These are phyloP conservation scores for Xylaria sp. DNA, from an alignment of 2,329 filamentous ascomycete genomes.

Conservation along the genomic window DNA sequence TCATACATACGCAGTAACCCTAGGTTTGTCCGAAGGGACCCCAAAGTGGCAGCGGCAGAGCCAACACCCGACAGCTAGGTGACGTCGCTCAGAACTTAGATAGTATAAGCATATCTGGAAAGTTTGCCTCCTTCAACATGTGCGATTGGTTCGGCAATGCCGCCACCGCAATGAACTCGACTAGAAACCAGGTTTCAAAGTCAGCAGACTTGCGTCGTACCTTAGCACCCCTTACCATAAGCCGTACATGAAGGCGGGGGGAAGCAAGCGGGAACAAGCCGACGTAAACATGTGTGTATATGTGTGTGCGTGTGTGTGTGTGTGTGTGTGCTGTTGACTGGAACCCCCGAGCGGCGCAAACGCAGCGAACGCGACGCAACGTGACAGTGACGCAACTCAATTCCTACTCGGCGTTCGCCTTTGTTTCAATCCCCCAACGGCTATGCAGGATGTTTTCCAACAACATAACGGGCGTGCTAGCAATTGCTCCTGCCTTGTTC, in stretches of 20 bases:
- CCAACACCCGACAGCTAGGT: conserved; percentile 7
- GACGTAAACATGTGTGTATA: neutral
- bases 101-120: neutral
- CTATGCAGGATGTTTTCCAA: conserved; percentile 4
- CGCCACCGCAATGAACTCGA: conserved; percentile 15
- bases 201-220: neutral
- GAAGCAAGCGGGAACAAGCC: neutral
- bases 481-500: too few relatives aligned
- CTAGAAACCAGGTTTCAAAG: conserved; percentile 6
- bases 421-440: conserved; percentile 24
- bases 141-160: conserved; percentile 21
- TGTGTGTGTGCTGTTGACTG: neutral
- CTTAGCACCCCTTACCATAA: neutral
- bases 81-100: conserved; percentile 6
- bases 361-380: neutral
- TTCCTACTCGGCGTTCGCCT: conserved; percentile 27
- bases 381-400: conserved; percentile 15
- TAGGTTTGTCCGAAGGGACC: neutral
- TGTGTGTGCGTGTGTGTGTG: neutral
- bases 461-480: neutral
- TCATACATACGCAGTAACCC: too few relatives aligned
- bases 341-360: neutral
- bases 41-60: neutral
- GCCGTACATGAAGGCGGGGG: neutral
- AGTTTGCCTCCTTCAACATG: neutral